Conservation (phyloP, 352 stramenopile genomes). For the Pythium folliculosum region DNA sequence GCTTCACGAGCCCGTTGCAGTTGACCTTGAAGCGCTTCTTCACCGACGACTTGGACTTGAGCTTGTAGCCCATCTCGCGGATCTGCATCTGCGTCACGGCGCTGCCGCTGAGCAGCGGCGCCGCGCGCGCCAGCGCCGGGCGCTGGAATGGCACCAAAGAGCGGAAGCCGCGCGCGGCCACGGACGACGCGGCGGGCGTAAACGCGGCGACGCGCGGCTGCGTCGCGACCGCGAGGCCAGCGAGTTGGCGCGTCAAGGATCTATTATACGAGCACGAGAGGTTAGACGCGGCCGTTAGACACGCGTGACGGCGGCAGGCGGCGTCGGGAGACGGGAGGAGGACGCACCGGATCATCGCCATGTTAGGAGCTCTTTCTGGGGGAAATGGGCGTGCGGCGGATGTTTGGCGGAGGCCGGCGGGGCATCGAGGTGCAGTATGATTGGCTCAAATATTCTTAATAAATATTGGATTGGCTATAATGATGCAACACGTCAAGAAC, state of each 20-base stretch:
- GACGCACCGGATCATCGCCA: constrained; percentile 28
- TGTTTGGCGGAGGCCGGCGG: constrained; percentile 24
- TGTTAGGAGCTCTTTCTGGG: constrained; percentile 32
- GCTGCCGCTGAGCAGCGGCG: constrained; percentile 32
- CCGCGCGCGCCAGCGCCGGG: not conserved
- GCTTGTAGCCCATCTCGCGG: constrained; percentile 77
- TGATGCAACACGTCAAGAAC: too few species aligned
- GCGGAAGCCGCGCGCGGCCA: constrained; percentile 14
- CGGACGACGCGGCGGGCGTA: constrained; percentile 21
- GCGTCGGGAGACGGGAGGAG: too few species aligned
- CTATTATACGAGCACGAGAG: too few species aligned
- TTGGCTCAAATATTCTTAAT: constrained; percentile 28
- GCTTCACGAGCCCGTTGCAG: constrained; percentile 77
- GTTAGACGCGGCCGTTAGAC: too few species aligned
- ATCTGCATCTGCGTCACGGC: constrained; percentile 53
- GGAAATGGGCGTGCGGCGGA: not conserved
- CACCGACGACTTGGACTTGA: constrained; percentile 79
- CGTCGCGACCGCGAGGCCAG: constrained; percentile 44
- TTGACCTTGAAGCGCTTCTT: constrained; percentile 89
- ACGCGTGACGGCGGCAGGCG: too few species aligned
- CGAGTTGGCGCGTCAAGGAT: constrained; percentile 59
- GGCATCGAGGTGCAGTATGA: constrained; percentile 5
- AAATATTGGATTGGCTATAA: too few species aligned
- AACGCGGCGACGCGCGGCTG: constrained; percentile 26
- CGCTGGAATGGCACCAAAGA: not conserved